Evolutionary conservation across 352 stramenopile species (phyloP), one percentile per base, ranked within the genome.

Genomic region (Thraustochytrium striatum): DNA sequence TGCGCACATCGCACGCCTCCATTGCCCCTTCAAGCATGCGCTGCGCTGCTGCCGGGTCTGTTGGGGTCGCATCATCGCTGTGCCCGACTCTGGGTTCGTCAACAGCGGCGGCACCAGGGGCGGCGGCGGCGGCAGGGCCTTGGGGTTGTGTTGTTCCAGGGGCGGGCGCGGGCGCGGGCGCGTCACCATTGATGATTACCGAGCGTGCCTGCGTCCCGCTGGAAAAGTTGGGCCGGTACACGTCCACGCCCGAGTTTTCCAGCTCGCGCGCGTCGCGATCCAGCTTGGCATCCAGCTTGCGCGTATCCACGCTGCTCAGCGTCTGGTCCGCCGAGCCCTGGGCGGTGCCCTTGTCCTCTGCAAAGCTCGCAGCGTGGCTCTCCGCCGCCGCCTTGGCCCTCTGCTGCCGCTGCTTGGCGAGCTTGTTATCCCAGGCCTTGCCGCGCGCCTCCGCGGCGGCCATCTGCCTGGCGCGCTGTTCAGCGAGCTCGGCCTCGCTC

Each of bases 401-500:
- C 52, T 75, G 25, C 47, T 58, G 11, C 7, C 65, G 65, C 35
- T 75, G 44, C 43, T 7, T 11, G 11, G 25, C 50, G 19, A 75
- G 0, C 21, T 32, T 16, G 0, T 58, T 7, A 25, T 68, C 65
- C 65, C 65, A 75, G 3, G 0, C 41, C 30, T 39, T 30, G 19
- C 0, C 68, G 13, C 65, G n/a, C 65, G 38, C 11, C 47, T 58
- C 65, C 43, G 65, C 65, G 21, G 65, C 65, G 21, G 9, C 65
- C 11, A 68, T 1, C 30, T 72, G 41, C 30, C 41, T 30, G 11
- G 39, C 65, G 19, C 65, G 44, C 30, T 61, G 44, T 21, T 3
- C 41, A 3, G 44, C 65, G n/a, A 30, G n/a, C 30, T 75, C 65
- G 13, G n/a, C 65, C 5, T 36, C 50, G 19, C 39, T 61, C 65